These are phyloP conservation scores for Echinosophora koreensis DNA, from an alignment of 306 rosid species.

Conservation along the genomic window DNA sequence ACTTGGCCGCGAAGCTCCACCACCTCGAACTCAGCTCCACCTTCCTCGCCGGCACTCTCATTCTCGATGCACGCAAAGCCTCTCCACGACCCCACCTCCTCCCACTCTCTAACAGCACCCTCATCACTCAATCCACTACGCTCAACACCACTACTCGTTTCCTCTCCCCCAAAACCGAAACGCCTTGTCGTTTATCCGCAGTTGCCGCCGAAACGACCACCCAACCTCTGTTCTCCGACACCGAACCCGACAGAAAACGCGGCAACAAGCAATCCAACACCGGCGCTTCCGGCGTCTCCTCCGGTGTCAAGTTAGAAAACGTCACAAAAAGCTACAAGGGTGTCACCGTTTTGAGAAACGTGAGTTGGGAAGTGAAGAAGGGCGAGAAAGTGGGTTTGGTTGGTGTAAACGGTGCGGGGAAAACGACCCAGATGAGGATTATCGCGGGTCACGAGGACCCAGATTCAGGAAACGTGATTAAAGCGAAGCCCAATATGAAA, in stretches of 20 bases:
- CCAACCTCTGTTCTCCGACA: conserved; percentile 62
- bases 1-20: conserved; percentile 69
- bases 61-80: conserved; percentile 56
- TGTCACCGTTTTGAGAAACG: conserved; percentile 77
- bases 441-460: conserved; percentile 91
- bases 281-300: conserved; percentile 82
- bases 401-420: conserved; percentile 96
- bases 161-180: conserved; percentile 27
- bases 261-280: conserved; percentile 51
- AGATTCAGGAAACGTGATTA: conserved; percentile 80
- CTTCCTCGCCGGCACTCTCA: conserved; percentile 68
- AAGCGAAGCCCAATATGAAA: conserved; percentile 79
- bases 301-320: conserved; percentile 84
- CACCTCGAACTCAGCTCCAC: conserved; percentile 73
- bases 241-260: conserved; percentile 56
- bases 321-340: conserved; percentile 82
- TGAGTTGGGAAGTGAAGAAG: conserved; percentile 91
- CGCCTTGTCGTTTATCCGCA: conserved; percentile 52
- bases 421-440: conserved; percentile 94
- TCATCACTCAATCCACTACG: not conserved
- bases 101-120: conserved; percentile 41
- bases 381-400: conserved; percentile 94
- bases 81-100: conserved; percentile 43
- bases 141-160: conserved; percentile 13
- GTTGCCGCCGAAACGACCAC: conserved; percentile 42